Conservation (phyloP, 352 stramenopile species). For the Phytophthora palmivora region DNA sequence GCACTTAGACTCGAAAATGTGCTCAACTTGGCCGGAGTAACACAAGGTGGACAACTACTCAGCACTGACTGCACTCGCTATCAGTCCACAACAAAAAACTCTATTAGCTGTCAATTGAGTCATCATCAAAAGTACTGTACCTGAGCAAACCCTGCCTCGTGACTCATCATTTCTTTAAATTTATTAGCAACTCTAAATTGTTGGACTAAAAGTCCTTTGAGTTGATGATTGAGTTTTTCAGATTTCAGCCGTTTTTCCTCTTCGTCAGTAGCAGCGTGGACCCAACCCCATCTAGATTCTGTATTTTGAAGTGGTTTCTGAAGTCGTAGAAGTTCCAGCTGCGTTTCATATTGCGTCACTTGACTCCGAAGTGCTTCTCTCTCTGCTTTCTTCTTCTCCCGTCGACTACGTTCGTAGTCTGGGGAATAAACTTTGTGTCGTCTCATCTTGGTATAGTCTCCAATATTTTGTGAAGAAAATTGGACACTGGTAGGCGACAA, state of each 20-base stretch:
- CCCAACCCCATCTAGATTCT: constrained; percentile 22
- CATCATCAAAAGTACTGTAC: background rate
- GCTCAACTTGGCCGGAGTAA: background rate
- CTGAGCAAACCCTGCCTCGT: constrained; percentile 9
- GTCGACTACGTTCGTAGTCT: constrained; percentile 15
- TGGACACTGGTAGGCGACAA: too few species aligned
- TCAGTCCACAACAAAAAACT: background rate
- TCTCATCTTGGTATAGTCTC: background rate
- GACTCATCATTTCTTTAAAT: background rate
- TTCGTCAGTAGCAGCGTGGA: constrained; percentile 7
- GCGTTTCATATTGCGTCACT: constrained; percentile 13
- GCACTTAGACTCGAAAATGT: background rate
- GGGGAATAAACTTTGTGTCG: background rate
- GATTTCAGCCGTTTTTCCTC: constrained; percentile 19
- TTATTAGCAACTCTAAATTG: constrained; percentile 3
- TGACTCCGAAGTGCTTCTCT: constrained; percentile 14
- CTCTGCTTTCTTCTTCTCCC: constrained; percentile 23
- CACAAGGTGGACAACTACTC: background rate
- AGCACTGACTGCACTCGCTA: constrained; percentile 12
- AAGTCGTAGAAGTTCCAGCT: constrained; percentile 19
- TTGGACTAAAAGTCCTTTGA: constrained; percentile 12
- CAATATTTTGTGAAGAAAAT: background rate
- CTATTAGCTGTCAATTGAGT: background rate
- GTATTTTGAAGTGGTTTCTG: background rate
- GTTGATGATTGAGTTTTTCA: constrained; percentile 23